Conservation (phyloP, 768 basidiomycete species). For the Amylocystis lapponica region DNA sequence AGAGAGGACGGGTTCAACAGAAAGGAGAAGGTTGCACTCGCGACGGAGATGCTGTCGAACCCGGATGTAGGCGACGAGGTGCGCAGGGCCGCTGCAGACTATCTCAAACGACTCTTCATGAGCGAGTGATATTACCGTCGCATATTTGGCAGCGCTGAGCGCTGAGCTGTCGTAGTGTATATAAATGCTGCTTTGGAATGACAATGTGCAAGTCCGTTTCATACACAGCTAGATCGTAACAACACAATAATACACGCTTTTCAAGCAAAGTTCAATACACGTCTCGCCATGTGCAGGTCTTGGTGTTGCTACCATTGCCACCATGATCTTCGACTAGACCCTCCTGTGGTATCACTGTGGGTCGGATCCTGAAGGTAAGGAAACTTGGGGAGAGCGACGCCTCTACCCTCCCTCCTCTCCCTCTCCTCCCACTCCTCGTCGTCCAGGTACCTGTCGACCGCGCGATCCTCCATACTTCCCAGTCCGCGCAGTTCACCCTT, state of each 20-base stretch:
- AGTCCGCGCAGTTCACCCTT: background rate
- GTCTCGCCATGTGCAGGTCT: too few relatives aligned
- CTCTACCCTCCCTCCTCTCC: slow-evolving; percentile 28
- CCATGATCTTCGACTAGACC: too few relatives aligned
- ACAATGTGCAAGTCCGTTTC: too few relatives aligned
- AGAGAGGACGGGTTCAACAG: slow-evolving; percentile 38
- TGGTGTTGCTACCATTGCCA: too few relatives aligned
- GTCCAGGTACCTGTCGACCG: slow-evolving; percentile 55
- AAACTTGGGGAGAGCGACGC: slow-evolving; percentile 18
- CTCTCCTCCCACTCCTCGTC: slow-evolving; percentile 63
- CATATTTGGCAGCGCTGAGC: too few relatives aligned
- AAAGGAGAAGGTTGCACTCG: slow-evolving; percentile 61
- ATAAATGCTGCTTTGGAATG: too few relatives aligned
- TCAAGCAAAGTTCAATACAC: too few relatives aligned
- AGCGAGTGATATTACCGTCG: background rate
- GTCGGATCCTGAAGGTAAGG: slow-evolving; percentile 9
- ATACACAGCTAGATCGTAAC: too few relatives aligned
- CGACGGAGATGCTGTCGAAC: slow-evolving; percentile 62
- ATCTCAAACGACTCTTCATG: slow-evolving; percentile 59
- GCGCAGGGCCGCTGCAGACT: slow-evolving; percentile 64
- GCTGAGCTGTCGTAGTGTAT: too few relatives aligned
- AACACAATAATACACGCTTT: too few relatives aligned
- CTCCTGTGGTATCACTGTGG: too few relatives aligned
- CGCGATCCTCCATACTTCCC: slow-evolving; percentile 38
- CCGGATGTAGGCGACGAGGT: slow-evolving; percentile 52